Evolutionary conservation across 257 asterid genomes (phyloP).

Genomic region (Salvia rosmarinus): DNA sequence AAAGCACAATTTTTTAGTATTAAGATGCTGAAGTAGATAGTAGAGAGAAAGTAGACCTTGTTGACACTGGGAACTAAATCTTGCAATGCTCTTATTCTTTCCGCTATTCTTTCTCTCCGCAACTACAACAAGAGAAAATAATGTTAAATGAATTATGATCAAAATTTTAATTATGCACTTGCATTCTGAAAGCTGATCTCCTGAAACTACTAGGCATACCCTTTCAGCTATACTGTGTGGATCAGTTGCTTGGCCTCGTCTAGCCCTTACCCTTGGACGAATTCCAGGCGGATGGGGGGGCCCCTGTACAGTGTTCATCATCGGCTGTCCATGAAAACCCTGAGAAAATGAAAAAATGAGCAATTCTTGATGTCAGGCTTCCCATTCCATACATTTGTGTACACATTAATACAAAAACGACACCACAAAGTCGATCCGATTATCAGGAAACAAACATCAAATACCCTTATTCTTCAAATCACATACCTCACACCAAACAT

Average conservation of each 20-base stretch:
- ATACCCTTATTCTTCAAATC: not conserved
- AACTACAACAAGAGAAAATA: constrained; percentile 48
- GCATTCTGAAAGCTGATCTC: constrained; percentile 6
- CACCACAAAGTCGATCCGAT: not conserved
- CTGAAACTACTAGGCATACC: constrained; percentile 48
- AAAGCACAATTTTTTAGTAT: constrained; percentile 5
- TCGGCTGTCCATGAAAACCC: constrained; percentile 86
- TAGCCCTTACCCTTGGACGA: constrained; percentile 92
- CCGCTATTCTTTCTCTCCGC: constrained; percentile 97
- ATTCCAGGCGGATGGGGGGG: constrained; percentile 74
- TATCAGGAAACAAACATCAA: not conserved
- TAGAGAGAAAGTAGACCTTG: constrained; percentile 61
- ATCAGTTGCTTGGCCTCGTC: constrained; percentile 99
- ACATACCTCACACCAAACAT: not conserved
- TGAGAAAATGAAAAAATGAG: constrained; percentile 31
- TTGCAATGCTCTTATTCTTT: constrained; percentile 94
- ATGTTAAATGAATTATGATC: not conserved
- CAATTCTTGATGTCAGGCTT: constrained; percentile 1
- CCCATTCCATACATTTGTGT: not conserved
- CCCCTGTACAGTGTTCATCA: constrained; percentile 57
- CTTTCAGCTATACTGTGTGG: constrained; percentile 99
- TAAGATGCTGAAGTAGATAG: constrained; percentile 13
- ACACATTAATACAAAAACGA: not conserved
- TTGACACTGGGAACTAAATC: constrained; percentile 97
- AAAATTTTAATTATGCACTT: not conserved